phyloP scores from a whole-genome alignment of 2,329 filamentous ascomycete genomes.

The Paraconiothyrium brasiliense region DNA sequence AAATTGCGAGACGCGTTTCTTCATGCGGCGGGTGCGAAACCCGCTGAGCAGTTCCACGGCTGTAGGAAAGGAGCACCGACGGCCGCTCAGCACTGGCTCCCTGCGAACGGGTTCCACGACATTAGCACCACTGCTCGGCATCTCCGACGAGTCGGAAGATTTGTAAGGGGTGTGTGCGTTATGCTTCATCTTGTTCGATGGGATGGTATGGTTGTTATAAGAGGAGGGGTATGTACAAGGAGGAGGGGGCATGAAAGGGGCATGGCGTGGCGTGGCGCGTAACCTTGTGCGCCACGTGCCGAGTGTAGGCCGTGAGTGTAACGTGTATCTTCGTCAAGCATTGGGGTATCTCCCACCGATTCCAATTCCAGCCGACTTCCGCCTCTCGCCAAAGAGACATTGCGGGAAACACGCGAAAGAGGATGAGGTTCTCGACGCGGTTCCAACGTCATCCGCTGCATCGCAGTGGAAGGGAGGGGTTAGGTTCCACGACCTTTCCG shows the following conservation, averaged over 20 bases:
- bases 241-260: neutral
- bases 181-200: neutral
- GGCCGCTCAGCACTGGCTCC: neutral
- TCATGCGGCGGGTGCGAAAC: conserved; percentile 1
- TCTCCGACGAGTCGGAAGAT: neutral
- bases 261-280: neutral
- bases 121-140: neutral
- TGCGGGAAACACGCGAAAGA: neutral
- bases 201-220: neutral
- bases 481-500: conserved; percentile 27
- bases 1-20: conserved; percentile 1
- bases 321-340: neutral
- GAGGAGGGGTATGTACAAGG: neutral
- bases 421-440: neutral
- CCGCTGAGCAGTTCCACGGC: neutral
- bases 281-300: neutral
- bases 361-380: neutral
- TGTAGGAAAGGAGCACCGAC: too few relatives aligned
- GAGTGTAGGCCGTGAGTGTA: neutral
- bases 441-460: neutral
- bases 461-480: neutral
- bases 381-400: neutral
- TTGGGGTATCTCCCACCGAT: neutral
- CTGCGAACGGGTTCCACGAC: neutral
- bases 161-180: neutral